phyloP scores from a whole-genome alignment of 345 rosid genomes.

The Noccaea caerulescens region DNA sequence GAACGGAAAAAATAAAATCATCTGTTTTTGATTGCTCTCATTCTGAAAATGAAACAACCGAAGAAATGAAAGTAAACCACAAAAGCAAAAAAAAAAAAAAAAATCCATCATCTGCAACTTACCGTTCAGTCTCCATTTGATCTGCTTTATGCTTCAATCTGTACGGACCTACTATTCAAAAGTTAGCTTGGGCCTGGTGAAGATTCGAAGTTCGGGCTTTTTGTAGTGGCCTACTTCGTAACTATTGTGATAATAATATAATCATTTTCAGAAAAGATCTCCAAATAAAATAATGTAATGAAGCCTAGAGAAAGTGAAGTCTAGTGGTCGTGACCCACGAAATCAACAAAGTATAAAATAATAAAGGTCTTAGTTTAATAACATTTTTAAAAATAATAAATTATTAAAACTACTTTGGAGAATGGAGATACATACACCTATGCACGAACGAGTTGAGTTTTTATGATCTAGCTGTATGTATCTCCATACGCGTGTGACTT shows the following conservation, averaged over 20 bases:
- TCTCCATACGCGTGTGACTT: slow-evolving; percentile 41
- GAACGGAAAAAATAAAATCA: too few relatives aligned
- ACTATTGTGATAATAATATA: background rate
- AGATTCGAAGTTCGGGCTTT: slow-evolving; percentile 11
- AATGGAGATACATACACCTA: slow-evolving; percentile 17
- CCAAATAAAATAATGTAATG: background rate
- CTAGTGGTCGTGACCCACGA: slow-evolving; percentile 36
- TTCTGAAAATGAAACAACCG: too few relatives aligned
- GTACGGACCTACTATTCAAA: too few relatives aligned
- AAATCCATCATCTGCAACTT: too few relatives aligned
- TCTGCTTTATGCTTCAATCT: too few relatives aligned
- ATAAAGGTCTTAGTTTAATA: background rate
- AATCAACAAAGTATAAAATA: slow-evolving; percentile 36
- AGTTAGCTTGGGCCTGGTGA: background rate
- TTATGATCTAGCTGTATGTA: background rate
- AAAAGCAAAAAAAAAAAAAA: too few relatives aligned
- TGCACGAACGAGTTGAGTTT: slow-evolving; percentile 15
- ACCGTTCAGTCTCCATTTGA: too few relatives aligned
- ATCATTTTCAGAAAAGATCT: background rate
- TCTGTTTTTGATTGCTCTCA: too few relatives aligned
- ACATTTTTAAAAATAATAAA: background rate
- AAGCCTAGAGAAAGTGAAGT: slow-evolving; percentile 37
- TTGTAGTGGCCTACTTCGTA: background rate
- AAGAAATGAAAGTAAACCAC: too few relatives aligned
- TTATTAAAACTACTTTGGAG: background rate